These are phyloP conservation scores for Globomyces pollinis-pini DNA, from an alignment of 192 early-diverging fungal species.

Conservation along the genomic window DNA sequence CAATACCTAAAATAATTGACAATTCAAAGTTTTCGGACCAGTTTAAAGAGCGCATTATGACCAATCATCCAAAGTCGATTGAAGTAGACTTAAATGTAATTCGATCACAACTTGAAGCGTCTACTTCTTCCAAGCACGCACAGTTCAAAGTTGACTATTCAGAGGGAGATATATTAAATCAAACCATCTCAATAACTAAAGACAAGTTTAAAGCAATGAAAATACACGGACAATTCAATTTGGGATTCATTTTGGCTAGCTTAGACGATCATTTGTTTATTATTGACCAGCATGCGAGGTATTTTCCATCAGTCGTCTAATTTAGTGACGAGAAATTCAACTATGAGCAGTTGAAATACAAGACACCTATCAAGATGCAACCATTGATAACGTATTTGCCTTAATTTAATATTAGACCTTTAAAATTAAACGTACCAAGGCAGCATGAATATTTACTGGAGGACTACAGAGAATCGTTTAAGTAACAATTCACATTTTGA, in stretches of 20 bases:
- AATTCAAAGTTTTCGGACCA: background rate
- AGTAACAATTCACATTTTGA: background rate
- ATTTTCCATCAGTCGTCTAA: background rate
- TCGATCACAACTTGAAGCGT: background rate
- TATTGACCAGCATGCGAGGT: conserved; percentile 94
- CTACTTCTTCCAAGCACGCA: background rate
- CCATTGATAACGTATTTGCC: conserved; percentile 1
- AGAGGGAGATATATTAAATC: background rate
- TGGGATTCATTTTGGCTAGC: conserved; percentile 82
- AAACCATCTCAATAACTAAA: conserved; percentile 50
- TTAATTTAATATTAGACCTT: conserved; percentile 23
- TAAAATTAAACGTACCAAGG: conserved; percentile 47
- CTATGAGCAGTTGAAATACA: conserved; percentile 71
- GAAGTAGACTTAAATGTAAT: background rate
- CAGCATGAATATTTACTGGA: conserved; percentile 14
- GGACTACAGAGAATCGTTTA: conserved; percentile 48
- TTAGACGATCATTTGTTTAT: conserved; percentile 76
- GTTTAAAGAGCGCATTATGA: background rate
- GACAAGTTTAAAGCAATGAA: conserved; percentile 75
- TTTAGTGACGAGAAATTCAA: conserved; percentile 90
- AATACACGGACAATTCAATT: conserved; percentile 93
- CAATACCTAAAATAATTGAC: background rate
- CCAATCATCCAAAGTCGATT: background rate
- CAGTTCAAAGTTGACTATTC: background rate
- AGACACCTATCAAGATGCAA: too few species aligned